Base-by-base conservation (phyloP, 202 grass and related monocot genomes). In the Zoysia matrella region DNA sequence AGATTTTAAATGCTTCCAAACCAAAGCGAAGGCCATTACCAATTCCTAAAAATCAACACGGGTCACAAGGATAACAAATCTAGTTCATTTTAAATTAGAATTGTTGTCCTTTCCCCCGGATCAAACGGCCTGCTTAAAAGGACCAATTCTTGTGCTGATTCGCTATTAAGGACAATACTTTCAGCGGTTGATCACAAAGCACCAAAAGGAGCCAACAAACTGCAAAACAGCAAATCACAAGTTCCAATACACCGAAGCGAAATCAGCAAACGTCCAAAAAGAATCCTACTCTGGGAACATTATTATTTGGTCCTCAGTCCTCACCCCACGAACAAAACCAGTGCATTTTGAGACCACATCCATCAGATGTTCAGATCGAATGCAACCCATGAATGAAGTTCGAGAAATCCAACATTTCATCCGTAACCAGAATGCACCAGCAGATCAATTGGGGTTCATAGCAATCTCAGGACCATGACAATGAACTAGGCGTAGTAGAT, bases 121-220 rank as follows among this genome's bases (percentile, higher is more conserved):
- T 55, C 50, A 79, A 52, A 49, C 15, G 55, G 39, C 15, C 16
- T 8, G 39, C 12, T 52, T 42, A 62, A 62, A 62, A 39, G 14
- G 13, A n/a, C 12, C 14, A n/a, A n/a, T 61, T 7, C 60, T 62
- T 3, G 1, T 62, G 18, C 61, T 64, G 61, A 64, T 41, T 30
- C 30, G 30, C 61, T 64, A 41, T 39, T 64, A 64, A 41, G 36
- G 30, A 5, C 30, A 40, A 64, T 12, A 77, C 16, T 60, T 67
- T 81, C 12, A 76, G 66, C 15, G 11, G 65, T 47, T 15, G 70
- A 81, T 85, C 77, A 46, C 65, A 77, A 86, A 69, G 61, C 78
- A 89, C 68, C 83, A 82, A 79, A 78, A 67, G 73, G 47, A 82
- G 60, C 39, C 60, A 89, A 89, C 83, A 78, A 86, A 81, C 52